phyloP scores from a whole-genome alignment of 2,329 filamentous ascomycete species.

The Zelopaecilomyces penicillatus region DNA sequence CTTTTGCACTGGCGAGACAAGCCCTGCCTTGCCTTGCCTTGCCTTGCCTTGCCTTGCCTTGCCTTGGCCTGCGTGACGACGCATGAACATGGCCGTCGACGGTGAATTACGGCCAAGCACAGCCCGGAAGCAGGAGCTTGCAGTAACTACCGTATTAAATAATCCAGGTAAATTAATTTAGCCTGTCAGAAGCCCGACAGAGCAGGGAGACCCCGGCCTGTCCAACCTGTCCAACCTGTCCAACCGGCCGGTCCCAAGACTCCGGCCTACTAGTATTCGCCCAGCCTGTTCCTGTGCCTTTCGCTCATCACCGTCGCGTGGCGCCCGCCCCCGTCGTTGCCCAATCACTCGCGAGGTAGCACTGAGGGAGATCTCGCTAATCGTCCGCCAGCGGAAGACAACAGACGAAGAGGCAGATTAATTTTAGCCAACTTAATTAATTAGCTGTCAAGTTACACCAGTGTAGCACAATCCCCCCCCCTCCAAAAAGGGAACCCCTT shows the following conservation, averaged over 20 bases:
- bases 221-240: no score
- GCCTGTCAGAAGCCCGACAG: neutral
- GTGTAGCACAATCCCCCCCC: neutral
- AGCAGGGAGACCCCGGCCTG: no score
- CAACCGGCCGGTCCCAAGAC: no score
- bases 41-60: no score
- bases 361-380: slow-evolving; percentile 15
- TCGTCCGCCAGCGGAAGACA: slow-evolving; percentile 5
- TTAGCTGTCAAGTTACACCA: no score
- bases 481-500: neutral
- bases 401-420: slow-evolving; percentile 3
- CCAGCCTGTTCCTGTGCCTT: neutral
- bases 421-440: slow-evolving; percentile 1
- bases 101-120: no score
- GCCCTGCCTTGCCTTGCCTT: no score
- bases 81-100: no score
- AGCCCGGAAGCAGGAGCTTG: no score
- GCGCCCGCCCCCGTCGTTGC: neutral
- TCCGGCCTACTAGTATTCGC: neutral
- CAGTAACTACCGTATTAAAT: slow-evolving; percentile 4
- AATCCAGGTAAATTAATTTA: neutral
- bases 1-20: no score
- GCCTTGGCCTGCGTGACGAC: no score
- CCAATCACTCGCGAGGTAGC: slow-evolving; percentile 7
- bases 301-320: slow-evolving; percentile 4